Evolutionary conservation across 2,329 filamentous ascomycete genomes (phyloP).

Genomic region (Epichloe scottii): DNA sequence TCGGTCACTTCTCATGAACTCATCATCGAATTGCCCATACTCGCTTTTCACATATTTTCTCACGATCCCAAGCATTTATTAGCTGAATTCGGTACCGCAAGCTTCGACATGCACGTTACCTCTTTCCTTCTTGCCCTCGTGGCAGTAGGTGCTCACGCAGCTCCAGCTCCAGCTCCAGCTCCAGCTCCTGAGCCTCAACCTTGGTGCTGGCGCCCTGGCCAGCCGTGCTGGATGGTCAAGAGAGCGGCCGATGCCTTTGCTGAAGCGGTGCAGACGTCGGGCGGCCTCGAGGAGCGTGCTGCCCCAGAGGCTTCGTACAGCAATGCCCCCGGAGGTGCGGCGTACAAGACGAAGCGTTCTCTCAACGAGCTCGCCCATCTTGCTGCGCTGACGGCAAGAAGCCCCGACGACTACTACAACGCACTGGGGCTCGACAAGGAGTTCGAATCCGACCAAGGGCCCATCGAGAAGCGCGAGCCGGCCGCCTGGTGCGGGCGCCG

Average conservation of each 20-base stretch:
- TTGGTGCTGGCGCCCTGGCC: conserved; percentile 17
- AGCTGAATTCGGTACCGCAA: not conserved
- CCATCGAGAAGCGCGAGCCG: conserved; percentile 11
- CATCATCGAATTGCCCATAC: not conserved
- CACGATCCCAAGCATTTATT: not conserved
- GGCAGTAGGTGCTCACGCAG: conserved; percentile 25
- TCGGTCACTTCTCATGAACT: not conserved
- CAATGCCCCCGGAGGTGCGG: conserved; percentile 22
- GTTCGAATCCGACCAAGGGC: conserved; percentile 12
- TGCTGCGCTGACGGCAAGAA: conserved; percentile 18
- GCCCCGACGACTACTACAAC: conserved; percentile 20
- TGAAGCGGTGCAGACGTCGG: conserved; percentile 13
- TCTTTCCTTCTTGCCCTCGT: conserved; percentile 26
- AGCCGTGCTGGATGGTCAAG: conserved; percentile 15
- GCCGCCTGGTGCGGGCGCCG: conserved; percentile 20
- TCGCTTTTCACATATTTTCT: not conserved
- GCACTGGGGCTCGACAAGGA: conserved; percentile 17
- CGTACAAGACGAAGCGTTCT: conserved; percentile 25
- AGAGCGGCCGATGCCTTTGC: conserved; percentile 13
- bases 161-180: not conserved
- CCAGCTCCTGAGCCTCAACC: conserved; percentile 7
- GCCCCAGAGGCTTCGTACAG: conserved; percentile 15
- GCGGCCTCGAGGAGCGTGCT: conserved; percentile 15
- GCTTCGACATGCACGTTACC: not conserved
- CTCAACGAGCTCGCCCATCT: conserved; percentile 26